Conservation (phyloP, 2,329 filamentous ascomycete genomes). For the Capronia coronata region DNA sequence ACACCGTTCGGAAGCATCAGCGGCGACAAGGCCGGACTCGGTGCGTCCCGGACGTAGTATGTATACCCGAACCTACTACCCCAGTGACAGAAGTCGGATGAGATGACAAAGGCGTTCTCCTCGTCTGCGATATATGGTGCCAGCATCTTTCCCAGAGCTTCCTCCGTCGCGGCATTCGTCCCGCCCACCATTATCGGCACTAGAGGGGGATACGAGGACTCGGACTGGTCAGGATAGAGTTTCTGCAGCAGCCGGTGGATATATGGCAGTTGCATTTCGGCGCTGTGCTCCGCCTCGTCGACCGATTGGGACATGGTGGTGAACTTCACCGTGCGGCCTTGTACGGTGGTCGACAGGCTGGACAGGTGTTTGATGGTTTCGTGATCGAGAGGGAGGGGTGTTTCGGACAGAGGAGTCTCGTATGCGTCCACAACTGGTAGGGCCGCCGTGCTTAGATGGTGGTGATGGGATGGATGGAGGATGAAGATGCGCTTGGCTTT, state of each 20-base stretch:
- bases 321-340: constrained; percentile 32
- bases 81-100: constrained; percentile 98
- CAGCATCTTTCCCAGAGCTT: constrained; percentile 61
- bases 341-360: constrained; percentile 29
- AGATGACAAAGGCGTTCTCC: constrained; percentile 73
- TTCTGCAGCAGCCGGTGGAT: constrained; percentile 69
- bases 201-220: constrained; percentile 61
- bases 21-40: constrained; percentile 40
- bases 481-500: constrained; percentile 84
- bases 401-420: constrained; percentile 39
- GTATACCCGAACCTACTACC: constrained; percentile 76
- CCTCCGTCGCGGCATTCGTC: constrained; percentile 61
- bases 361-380: constrained; percentile 38
- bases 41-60: constrained; percentile 58
- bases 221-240: constrained; percentile 44
- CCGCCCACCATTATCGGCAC: constrained; percentile 82
- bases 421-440: constrained; percentile 61
- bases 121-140: constrained; percentile 69
- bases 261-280: constrained; percentile 95
- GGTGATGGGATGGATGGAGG: constrained; percentile 85
- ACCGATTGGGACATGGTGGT: constrained; percentile 54
- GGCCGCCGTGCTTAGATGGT: constrained; percentile 70
- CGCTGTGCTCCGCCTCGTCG: constrained; percentile 81
- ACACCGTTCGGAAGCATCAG: constrained; percentile 34
- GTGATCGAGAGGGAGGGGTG: constrained; percentile 41